Evolutionary conservation across 768 basidiomycete genomes (phyloP).

Genomic region (Auriscalpium vulgare): DNA sequence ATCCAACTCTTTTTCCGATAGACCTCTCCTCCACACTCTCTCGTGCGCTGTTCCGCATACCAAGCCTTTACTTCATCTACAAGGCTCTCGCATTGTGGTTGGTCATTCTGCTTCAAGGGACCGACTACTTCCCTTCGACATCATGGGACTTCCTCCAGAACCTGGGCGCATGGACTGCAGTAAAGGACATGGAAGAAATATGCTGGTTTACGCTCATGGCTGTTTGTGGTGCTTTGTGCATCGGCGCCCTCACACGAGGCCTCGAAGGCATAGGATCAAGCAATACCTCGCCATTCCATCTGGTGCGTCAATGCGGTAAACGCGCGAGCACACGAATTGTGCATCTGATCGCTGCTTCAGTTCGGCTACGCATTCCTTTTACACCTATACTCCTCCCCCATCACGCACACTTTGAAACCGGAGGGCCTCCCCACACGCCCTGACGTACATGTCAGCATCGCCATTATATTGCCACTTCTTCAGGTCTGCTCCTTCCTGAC

Average conservation of each 20-base stretch:
- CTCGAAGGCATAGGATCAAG: constrained; percentile 50
- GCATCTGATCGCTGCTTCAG: constrained; percentile 26
- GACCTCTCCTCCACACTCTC: constrained; percentile 53
- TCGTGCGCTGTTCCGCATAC: constrained; percentile 51
- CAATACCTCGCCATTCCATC: constrained; percentile 59
- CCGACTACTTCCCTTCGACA: constrained; percentile 31
- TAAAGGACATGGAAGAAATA: constrained; percentile 49
- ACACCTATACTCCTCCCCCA: constrained; percentile 63
- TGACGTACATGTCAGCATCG: constrained; percentile 66
- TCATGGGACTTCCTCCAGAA: constrained; percentile 24
- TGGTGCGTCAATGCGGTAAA: constrained; percentile 37
- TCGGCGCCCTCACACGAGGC: constrained; percentile 60
- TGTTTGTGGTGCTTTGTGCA: constrained; percentile 54
- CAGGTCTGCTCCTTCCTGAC: constrained; percentile 38
- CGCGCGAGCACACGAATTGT: not conserved
- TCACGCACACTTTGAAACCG: constrained; percentile 41
- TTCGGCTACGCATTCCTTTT: constrained; percentile 73
- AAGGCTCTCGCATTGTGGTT: constrained; percentile 52
- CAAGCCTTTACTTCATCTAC: constrained; percentile 54
- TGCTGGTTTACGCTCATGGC: constrained; percentile 72
- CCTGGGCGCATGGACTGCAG: constrained; percentile 37
- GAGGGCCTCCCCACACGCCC: constrained; percentile 50
- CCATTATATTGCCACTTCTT: constrained; percentile 62
- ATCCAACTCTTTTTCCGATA: constrained; percentile 48
- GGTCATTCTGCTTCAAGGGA: constrained; percentile 50